Evolutionary conservation across 805 yeast genomes (phyloP), one percentile per base, ranked within the genome.

Genomic region (Ogataea trehaloabstinens): DNA sequence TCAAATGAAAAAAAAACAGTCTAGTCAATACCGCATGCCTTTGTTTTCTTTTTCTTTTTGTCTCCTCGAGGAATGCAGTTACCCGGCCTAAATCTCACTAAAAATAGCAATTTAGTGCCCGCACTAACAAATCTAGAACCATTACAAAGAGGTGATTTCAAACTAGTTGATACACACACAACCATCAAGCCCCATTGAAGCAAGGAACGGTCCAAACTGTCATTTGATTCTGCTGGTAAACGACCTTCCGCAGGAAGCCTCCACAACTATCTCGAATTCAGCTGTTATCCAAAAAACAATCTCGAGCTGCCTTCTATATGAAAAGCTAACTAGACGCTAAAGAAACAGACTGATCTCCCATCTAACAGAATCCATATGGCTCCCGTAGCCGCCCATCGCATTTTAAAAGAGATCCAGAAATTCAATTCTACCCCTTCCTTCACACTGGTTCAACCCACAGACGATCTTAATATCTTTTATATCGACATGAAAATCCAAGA

Each of bases 401-500:
- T 51, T 4, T 35, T 47, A 31, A 51, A 48, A 33, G 57, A 53
- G 39, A 28, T 53, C 15, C 35, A 35, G 15, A 37, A 41, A 19
- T 53, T 46, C 34, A 44, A 40, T 21, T 34, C 48, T 3, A 34
- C 41, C 10, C 38, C 37, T 3, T 30, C 49, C 7, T 13, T 53
- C 10, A 25, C 29, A 21, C 38, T 53, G 15, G 27, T 45, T 5
- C 49, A 45, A 22, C 45, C 46, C 1, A 40, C 49, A 1, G 48
- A 51, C 32, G 31, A 33, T 12, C 16, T 49, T 22, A 38, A 35
- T 13, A 36, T 40, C 6, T 48, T 72, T 41, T 61, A 56, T 38
- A 58, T 71, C 4, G 74, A 72, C 41, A 52, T 74, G 21, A 35
- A 44, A n/a, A 61, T 70, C 4, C 35, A 37, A 16, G 65, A 58